A percentile compares a stretch with the other conserved stretches of the same genome.
Evolutionary conservation across 225 moss, liverwort and hornwort species (phyloP).

Genomic region (Marchantia polymorpha): DNA sequence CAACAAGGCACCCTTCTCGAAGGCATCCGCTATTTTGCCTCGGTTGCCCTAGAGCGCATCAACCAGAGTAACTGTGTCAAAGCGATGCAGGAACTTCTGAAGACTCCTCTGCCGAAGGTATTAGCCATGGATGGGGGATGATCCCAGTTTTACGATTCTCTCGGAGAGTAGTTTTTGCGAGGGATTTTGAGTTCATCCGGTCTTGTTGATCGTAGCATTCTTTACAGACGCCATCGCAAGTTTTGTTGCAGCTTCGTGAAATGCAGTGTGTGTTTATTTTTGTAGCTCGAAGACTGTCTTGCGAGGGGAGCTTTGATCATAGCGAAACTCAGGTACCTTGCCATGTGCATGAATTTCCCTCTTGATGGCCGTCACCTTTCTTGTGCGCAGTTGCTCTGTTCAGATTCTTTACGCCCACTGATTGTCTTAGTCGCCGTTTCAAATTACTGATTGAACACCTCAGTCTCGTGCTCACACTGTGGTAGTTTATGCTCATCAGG

Average conservation of each 20-base stretch:
- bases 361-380: neutral
- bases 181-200: neutral
- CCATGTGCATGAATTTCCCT: neutral
- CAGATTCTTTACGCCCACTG: no score
- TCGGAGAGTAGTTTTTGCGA: neutral
- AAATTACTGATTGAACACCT: neutral
- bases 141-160: no score
- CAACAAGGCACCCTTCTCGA: conserved; percentile 44
- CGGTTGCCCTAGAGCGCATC: conserved; percentile 48
- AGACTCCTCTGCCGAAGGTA: conserved; percentile 47
- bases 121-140: no score
- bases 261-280: conserved; percentile 10
- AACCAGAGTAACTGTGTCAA: conserved; percentile 52
- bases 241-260: neutral
- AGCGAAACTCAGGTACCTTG: conserved; percentile 56
- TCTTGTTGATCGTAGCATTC: neutral
- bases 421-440: neutral
- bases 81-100: conserved; percentile 48
- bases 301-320: conserved; percentile 60
- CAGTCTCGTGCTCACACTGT: neutral
- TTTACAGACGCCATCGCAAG: no score
- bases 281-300: conserved; percentile 53
- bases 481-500: conserved; percentile 18
- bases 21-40: conserved; percentile 49
- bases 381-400: no score